A percentile compares a stretch with the other conserved stretches of the same genome.
Evolutionary conservation across 1,284 basidiomycete genomes (phyloP).

Genomic region (Schizophyllum commune): DNA sequence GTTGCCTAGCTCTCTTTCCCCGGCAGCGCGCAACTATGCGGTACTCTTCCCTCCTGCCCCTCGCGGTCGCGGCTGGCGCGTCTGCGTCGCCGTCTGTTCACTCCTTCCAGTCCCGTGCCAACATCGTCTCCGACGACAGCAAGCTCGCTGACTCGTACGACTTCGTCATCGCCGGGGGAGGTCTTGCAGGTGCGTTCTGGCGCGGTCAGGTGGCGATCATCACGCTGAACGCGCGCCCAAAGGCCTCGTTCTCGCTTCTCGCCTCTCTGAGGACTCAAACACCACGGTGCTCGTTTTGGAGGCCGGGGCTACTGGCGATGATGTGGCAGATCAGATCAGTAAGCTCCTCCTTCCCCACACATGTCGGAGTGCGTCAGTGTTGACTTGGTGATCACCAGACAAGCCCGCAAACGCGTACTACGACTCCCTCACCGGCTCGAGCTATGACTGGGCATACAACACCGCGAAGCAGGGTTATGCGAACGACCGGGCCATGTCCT

Average conservation of each 20-base stretch:
- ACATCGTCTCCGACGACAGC: neutral
- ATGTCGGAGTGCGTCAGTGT: neutral
- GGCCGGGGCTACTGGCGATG: constrained; percentile 50
- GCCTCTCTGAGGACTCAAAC: constrained; percentile 54
- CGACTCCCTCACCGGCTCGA: neutral
- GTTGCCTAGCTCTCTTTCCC: neutral
- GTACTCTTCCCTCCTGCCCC: neutral
- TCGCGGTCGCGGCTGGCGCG: neutral
- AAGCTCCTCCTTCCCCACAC: constrained; percentile 10
- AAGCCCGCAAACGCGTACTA: neutral
- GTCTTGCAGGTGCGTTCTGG: constrained; percentile 4
- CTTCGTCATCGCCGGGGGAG: constrained; percentile 13
- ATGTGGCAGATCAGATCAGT: constrained; percentile 32
- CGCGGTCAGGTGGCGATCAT: neutral
- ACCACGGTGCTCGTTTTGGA: constrained; percentile 59
- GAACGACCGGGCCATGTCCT: constrained; percentile 19
- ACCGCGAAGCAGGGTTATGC: constrained; percentile 24
- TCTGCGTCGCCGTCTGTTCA: neutral
- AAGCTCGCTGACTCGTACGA: constrained; percentile 5
- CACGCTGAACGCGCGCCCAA: constrained; percentile 39
- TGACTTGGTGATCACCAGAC: neutral
- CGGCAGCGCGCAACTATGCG: neutral
- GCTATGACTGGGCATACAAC: constrained; percentile 16
- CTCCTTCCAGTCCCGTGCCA: neutral
- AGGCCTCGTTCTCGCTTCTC: constrained; percentile 53